phyloP scores from a whole-genome alignment of 495 filamentous ascomycete species.

The Trichocladium antarcticum region DNA sequence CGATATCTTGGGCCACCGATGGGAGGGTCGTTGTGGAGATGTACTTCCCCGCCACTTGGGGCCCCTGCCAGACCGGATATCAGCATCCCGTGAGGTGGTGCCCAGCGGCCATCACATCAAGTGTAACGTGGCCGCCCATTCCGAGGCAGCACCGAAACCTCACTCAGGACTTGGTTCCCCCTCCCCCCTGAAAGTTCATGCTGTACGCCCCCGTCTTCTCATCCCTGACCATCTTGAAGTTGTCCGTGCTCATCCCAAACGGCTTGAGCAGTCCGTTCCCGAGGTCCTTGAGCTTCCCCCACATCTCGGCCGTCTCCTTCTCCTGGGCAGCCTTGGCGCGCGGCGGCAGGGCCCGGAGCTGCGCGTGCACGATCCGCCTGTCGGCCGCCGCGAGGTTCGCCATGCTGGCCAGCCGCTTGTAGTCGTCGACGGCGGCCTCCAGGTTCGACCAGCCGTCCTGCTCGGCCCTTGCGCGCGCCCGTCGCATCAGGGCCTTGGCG shows the following conservation, averaged over 20 bases:
- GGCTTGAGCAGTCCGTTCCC: conserved; percentile 87
- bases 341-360: conserved; percentile 51
- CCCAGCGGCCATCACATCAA: no score
- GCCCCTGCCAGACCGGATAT: no score
- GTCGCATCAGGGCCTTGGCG: conserved; percentile 74
- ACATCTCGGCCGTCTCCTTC: conserved; percentile 87
- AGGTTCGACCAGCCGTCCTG: conserved; percentile 67
- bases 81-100: no score
- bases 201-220: conserved; percentile 83
- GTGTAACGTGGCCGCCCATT: no score
- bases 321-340: conserved; percentile 65
- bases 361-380: conserved; percentile 50
- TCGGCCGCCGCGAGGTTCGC: conserved; percentile 52
- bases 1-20: no score
- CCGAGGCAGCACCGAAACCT: background rate
- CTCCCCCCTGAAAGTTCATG: conserved; percentile 62
- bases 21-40: no score
- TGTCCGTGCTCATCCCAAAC: conserved; percentile 84
- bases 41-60: no score
- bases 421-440: conserved; percentile 71
- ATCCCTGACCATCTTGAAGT: conserved; percentile 88
- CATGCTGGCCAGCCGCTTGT: conserved; percentile 48
- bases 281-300: conserved; percentile 88
- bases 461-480: conserved; percentile 63
- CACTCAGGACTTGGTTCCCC: conserved; percentile 2